phyloP scores from a whole-genome alignment of 2,329 filamentous ascomycete genomes.

The Calonectria leucothoes region DNA sequence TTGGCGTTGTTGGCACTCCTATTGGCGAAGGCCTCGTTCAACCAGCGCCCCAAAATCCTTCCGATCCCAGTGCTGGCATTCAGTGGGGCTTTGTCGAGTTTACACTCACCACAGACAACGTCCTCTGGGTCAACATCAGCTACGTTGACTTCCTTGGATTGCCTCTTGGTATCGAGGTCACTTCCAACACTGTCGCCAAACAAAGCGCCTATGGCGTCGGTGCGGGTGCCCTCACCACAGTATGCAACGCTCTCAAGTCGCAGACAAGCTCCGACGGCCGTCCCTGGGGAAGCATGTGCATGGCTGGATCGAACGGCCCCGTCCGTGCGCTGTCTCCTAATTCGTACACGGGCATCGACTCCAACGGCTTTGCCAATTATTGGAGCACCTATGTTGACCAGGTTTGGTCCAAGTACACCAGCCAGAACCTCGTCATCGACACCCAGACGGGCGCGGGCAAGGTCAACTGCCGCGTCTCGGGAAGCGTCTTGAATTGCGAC shows the following conservation, averaged over 20 bases:
- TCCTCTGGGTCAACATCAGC: conserved; percentile 10
- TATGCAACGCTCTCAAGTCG: conserved; percentile 42
- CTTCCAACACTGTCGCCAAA: not conserved
- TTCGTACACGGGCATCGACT: conserved; percentile 50
- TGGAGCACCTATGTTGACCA: conserved; percentile 58
- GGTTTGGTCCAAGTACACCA: conserved; percentile 57
- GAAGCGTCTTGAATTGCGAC: conserved; percentile 50
- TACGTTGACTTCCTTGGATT: conserved; percentile 8
- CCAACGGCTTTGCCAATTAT: conserved; percentile 52
- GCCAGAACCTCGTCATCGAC: conserved; percentile 53
- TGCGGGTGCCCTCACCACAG: not conserved
- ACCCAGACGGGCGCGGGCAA: conserved; percentile 54
- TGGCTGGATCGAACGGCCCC: conserved; percentile 46
- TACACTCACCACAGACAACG: not conserved
- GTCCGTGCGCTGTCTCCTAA: conserved; percentile 59
- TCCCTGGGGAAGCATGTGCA: conserved; percentile 58
- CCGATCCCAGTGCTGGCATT: conserved; percentile 3
- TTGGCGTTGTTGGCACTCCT: not conserved
- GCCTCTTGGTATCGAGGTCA: not conserved
- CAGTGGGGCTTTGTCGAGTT: conserved; percentile 11
- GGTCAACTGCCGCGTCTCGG: conserved; percentile 53
- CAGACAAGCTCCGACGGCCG: conserved; percentile 45
- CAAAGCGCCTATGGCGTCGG: not conserved
- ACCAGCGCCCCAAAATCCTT: conserved; percentile 1
- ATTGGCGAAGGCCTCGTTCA: conserved; percentile 3